Evolutionary conservation across 768 basidiomycete genomes (phyloP).

Genomic region (Lentinula detonsa): DNA sequence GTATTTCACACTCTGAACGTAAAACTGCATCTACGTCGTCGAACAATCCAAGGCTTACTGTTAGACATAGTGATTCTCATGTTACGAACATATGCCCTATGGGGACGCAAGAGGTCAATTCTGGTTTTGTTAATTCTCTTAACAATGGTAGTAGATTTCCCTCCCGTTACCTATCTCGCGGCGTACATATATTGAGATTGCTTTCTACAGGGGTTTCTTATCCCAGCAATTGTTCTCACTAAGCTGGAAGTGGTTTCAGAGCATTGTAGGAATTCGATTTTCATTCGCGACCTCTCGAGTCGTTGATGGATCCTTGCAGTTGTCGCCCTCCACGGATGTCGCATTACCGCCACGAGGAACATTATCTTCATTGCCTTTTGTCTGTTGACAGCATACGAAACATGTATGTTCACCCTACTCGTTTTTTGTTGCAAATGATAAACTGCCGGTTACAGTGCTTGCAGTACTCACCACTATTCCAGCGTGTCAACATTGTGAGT

Average conservation of each 20-base stretch:
- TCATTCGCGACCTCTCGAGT: neutral
- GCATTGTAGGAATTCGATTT: neutral
- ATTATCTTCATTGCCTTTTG: neutral
- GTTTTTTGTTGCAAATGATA: neutral
- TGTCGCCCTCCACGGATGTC: neutral
- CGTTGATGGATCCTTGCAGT: neutral
- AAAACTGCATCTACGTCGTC: neutral
- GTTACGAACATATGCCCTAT: conserved; percentile 39
- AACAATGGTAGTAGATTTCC: conserved; percentile 11
- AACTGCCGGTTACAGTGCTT: neutral
- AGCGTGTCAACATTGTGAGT: conserved; percentile 32
- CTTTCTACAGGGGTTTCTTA: neutral
- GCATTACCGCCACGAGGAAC: neutral
- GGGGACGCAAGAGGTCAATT: conserved; percentile 30
- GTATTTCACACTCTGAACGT: neutral
- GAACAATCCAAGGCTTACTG: neutral
- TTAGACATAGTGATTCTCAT: conserved; percentile 26
- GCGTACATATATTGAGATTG: neutral
- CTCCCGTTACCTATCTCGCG: neutral
- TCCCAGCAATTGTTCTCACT: neutral
- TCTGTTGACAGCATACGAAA: neutral
- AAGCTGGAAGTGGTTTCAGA: neutral
- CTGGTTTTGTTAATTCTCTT: conserved; percentile 23
- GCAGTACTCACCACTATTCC: conserved; percentile 29
- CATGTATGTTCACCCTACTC: neutral